Evolutionary conservation across 768 basidiomycete species (phyloP).

Genomic region (Butyriboletus loyo): DNA sequence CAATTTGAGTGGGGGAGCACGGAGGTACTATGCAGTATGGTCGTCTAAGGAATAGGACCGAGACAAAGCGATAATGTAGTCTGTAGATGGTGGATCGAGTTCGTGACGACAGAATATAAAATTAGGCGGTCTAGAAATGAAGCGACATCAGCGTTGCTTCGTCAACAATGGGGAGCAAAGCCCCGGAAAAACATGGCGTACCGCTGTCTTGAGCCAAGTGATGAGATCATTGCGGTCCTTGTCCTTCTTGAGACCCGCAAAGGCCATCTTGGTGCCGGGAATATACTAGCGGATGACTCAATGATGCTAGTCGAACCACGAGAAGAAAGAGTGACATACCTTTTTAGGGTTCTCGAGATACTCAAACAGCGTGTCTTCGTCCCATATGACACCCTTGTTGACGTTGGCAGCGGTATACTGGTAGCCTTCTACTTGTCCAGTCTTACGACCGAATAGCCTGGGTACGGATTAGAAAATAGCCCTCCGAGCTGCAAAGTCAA

Average conservation of each 20-base stretch:
- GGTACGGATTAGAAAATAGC: background rate
- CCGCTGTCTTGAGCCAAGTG: slow-evolving; percentile 73
- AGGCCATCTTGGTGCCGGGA: slow-evolving; percentile 98
- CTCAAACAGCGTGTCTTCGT: slow-evolving; percentile 87
- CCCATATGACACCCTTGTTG: slow-evolving; percentile 90
- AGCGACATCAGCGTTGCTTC: background rate
- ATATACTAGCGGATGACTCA: slow-evolving; percentile 61
- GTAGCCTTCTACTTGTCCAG: slow-evolving; percentile 82
- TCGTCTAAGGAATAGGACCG: slow-evolving; percentile 39
- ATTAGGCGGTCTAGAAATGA: slow-evolving; percentile 26
- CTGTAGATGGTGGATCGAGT: slow-evolving; percentile 8
- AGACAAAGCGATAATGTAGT: slow-evolving; percentile 20
- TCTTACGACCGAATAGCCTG: slow-evolving; percentile 81
- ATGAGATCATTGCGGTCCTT: slow-evolving; percentile 96
- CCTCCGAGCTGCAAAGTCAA: background rate
- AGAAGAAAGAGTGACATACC: slow-evolving; percentile 39
- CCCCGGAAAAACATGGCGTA: slow-evolving; percentile 34
- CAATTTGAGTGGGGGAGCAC: slow-evolving; percentile 31
- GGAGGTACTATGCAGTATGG: slow-evolving; percentile 22
- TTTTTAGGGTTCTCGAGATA: slow-evolving; percentile 98
- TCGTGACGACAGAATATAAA: slow-evolving; percentile 12
- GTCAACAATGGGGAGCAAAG: background rate
- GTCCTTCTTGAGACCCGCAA: slow-evolving; percentile 97
- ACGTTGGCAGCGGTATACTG: slow-evolving; percentile 94
- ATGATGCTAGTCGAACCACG: background rate